These are phyloP conservation scores for Scutellaria galericulata DNA, from an alignment of 257 asterid species.

Conservation along the genomic window DNA sequence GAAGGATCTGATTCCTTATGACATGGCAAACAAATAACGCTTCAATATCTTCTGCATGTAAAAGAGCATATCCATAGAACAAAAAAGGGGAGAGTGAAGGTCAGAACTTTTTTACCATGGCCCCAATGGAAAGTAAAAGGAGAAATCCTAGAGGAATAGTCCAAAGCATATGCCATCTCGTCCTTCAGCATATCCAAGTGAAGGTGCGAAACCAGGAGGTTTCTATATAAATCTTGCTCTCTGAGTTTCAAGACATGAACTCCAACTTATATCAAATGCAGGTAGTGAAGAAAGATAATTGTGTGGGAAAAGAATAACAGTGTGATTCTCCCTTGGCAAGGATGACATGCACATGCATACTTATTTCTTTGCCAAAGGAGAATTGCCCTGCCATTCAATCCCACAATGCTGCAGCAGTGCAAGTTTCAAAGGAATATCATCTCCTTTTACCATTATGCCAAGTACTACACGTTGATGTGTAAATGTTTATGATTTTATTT, in stretches of 20 bases:
- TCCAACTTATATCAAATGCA: conserved; percentile 11
- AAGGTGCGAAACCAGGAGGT: conserved; percentile 38
- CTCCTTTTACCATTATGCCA: neutral
- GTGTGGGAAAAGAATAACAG: conserved; percentile 56
- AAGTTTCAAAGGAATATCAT: neutral
- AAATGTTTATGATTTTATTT: conserved; percentile 5
- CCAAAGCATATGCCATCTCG: conserved; percentile 52
- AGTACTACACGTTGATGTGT: neutral
- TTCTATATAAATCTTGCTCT: conserved; percentile 36
- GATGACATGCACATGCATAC: conserved; percentile 52
- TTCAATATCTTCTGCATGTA: conserved; percentile 31
- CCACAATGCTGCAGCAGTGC: conserved; percentile 44
- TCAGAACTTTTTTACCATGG: conserved; percentile 42
- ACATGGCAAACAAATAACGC: conserved; percentile 26
- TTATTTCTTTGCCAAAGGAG: conserved; percentile 74
- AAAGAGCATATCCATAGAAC: conserved; percentile 55
- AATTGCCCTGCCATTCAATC: conserved; percentile 74
- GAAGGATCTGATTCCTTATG: conserved; percentile 44
- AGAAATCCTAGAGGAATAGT: conserved; percentile 40
- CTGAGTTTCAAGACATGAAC: conserved; percentile 24
- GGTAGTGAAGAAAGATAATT: conserved; percentile 29
- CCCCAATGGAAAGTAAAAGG: conserved; percentile 44
- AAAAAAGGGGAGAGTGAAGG: conserved; percentile 39
- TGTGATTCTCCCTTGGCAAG: conserved; percentile 58
- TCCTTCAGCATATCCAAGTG: conserved; percentile 56